Percentiles rank a stretch among this genome's conserved stretches.
These are phyloP conservation scores for Danielia oregonensis DNA, from an alignment of 805 yeast species.

Conservation along the genomic window DNA sequence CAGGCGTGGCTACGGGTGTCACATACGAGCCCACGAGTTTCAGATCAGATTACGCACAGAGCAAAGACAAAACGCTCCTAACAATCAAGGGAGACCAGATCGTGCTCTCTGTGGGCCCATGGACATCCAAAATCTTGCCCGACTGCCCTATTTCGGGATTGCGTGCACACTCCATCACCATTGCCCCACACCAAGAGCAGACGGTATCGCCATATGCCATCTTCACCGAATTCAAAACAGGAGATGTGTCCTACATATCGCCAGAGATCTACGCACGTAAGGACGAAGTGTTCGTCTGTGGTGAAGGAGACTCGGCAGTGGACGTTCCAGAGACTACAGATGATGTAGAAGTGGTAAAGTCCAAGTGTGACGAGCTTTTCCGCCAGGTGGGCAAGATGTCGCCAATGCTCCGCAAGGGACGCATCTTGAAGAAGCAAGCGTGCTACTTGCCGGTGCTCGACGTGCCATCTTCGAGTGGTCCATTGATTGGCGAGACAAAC, in stretches of 20 bases:
- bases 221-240: constrained; percentile 84
- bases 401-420: constrained; percentile 66
- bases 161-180: constrained; percentile 92
- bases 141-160: constrained; percentile 93
- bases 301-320: constrained; percentile 90
- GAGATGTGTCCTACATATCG: constrained; percentile 64
- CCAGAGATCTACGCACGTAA: constrained; percentile 95
- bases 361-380: constrained; percentile 85
- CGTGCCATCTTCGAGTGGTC: constrained; percentile 90
- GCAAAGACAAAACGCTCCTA: constrained; percentile 27
- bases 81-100: constrained; percentile 68
- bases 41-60: constrained; percentile 21
- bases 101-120: constrained; percentile 90
- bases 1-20: constrained; percentile 71
- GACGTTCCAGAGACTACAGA: constrained; percentile 93
- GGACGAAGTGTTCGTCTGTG: constrained; percentile 95
- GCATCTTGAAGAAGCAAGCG: constrained; percentile 80
- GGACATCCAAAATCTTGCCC: constrained; percentile 89
- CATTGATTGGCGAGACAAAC: constrained; percentile 90
- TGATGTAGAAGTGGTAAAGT: constrained; percentile 83
- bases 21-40: constrained; percentile 50
- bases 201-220: constrained; percentile 89
- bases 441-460: constrained; percentile 94
- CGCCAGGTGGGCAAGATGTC: constrained; percentile 75
- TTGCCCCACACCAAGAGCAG: constrained; percentile 69